These are phyloP conservation scores for Trichosanthes cucumerina DNA, from an alignment of 306 rosid genomes.

Conservation along the genomic window DNA sequence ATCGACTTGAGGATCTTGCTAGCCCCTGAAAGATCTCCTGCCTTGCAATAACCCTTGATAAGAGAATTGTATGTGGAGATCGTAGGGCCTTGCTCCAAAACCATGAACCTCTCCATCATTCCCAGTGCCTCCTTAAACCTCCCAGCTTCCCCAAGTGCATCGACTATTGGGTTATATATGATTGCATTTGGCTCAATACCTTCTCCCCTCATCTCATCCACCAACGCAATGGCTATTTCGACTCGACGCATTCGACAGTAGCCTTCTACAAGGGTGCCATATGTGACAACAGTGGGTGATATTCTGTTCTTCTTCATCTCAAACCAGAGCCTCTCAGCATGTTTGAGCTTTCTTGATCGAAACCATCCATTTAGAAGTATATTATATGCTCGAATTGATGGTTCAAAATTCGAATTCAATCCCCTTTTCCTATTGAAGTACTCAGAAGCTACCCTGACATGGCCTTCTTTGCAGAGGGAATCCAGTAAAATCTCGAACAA, in stretches of 20 bases:
- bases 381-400: constrained; percentile 57
- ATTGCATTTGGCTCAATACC: constrained; percentile 68
- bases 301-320: constrained; percentile 69
- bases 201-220: constrained; percentile 52
- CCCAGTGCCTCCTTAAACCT: constrained; percentile 72
- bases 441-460: constrained; percentile 32
- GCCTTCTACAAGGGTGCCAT: constrained; percentile 86
- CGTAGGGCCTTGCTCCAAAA: constrained; percentile 70
- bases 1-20: constrained; percentile 78
- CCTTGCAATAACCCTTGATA: constrained; percentile 79
- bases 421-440: constrained; percentile 27
- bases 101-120: constrained; percentile 70
- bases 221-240: constrained; percentile 61
- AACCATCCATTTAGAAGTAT: constrained; percentile 76
- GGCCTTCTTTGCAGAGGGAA: constrained; percentile 82
- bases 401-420: constrained; percentile 21
- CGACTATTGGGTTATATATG: constrained; percentile 73
- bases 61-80: constrained; percentile 71
- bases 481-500: constrained; percentile 74
- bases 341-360: constrained; percentile 64
- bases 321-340: constrained; percentile 69
- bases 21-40: constrained; percentile 69
- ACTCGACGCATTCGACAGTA: constrained; percentile 69
- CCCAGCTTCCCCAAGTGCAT: constrained; percentile 75
- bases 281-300: constrained; percentile 74